phyloP scores from a whole-genome alignment of 129 eudicot species.

The Deinandra increscens region DNA sequence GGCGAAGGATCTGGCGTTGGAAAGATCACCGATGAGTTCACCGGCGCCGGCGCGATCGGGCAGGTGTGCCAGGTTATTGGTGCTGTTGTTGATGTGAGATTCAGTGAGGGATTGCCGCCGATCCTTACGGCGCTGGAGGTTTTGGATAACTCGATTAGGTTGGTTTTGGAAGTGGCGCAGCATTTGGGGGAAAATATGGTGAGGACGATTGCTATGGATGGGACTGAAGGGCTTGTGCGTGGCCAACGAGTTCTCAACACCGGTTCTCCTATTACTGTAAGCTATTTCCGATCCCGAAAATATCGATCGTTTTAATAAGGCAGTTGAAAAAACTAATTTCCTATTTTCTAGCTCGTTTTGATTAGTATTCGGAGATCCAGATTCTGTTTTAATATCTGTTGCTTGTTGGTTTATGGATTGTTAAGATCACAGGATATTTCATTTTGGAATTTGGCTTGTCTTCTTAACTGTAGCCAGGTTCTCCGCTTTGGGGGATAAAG shows the following conservation, averaged over 20 bases:
- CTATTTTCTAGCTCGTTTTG: background rate
- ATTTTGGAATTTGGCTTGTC: background rate
- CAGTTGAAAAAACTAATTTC: background rate
- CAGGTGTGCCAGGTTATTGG: conserved; percentile 96
- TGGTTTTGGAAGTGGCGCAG: conserved; percentile 90
- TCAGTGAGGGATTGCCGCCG: conserved; percentile 89
- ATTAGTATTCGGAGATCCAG: conserved; percentile 5
- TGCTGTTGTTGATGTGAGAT: conserved; percentile 95
- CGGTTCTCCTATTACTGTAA: conserved; percentile 95
- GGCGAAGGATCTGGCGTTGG: conserved; percentile 32
- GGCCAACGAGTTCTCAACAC: conserved; percentile 91
- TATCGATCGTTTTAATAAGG: background rate
- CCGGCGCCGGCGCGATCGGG: conserved; percentile 88
- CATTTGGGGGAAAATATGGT: conserved; percentile 96
- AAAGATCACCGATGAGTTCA: conserved; percentile 81
- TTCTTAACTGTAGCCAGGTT: conserved; percentile 2
- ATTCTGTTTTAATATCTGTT: background rate
- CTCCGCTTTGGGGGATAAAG: background rate
- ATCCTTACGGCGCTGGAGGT: conserved; percentile 93
- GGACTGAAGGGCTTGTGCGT: conserved; percentile 93
- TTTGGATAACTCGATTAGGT: conserved; percentile 65
- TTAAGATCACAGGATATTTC: background rate
- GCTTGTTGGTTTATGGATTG: background rate
- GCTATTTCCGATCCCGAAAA: conserved; percentile 13
- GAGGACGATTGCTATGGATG: conserved; percentile 98